These are phyloP conservation scores for Immersiella caudata DNA, from an alignment of 495 filamentous ascomycete species.

Conservation along the genomic window DNA sequence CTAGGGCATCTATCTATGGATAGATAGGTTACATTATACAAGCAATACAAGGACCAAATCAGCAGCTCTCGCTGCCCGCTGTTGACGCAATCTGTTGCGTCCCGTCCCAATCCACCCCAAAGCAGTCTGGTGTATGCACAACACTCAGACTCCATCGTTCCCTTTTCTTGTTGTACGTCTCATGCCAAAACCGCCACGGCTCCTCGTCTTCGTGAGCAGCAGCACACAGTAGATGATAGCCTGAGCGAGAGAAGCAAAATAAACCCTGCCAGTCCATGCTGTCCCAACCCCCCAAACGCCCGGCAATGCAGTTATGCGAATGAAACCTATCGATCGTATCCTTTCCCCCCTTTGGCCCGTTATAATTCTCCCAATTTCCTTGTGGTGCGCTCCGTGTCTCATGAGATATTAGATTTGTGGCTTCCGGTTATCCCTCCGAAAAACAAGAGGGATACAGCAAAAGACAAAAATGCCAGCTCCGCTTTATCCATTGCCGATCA, in stretches of 20 bases:
- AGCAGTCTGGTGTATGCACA: background rate
- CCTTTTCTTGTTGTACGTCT: background rate
- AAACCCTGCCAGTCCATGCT: background rate
- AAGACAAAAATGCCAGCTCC: background rate
- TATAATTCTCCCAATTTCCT: background rate
- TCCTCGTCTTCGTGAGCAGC: background rate
- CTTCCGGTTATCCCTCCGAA: background rate
- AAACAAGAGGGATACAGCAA: background rate
- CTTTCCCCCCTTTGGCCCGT: background rate
- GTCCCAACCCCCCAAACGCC: background rate
- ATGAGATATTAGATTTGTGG: background rate
- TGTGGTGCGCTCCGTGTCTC: background rate
- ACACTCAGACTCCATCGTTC: background rate
- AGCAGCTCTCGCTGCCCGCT: background rate
- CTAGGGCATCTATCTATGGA: background rate
- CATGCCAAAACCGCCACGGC: background rate
- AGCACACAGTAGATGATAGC: background rate
- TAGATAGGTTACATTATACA: background rate
- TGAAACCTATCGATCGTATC: background rate
- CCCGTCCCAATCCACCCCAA: background rate
- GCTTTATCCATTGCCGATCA: background rate
- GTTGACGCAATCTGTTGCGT: background rate
- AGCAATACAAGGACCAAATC: background rate
- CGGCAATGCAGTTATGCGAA: background rate
- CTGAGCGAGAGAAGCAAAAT: background rate